Percentiles rank a stretch among this genome's conserved stretches.
These are phyloP conservation scores for Fistulina hepatica DNA, from an alignment of 1,284 basidiomycete species.

Conservation along the genomic window DNA sequence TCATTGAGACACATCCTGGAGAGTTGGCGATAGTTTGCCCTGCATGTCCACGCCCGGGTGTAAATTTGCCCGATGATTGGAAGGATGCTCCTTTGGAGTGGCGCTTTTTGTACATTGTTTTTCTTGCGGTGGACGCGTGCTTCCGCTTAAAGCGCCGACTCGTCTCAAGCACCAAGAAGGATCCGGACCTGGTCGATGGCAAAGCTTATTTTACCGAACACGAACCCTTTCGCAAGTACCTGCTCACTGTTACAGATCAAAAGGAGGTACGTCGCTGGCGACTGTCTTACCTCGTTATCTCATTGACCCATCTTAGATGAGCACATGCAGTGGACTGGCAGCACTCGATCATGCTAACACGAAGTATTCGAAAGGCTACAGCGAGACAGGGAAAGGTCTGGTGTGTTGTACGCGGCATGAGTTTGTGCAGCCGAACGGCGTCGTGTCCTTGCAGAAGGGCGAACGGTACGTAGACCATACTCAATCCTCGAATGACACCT, in stretches of 20 bases:
- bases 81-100: constrained; percentile 10
- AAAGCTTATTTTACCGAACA: constrained; percentile 10
- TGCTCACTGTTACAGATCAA: constrained; percentile 5
- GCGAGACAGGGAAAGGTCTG: constrained; percentile 11
- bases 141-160: constrained; percentile 14
- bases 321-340: constrained; percentile 11
- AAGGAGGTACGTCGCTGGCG: constrained; percentile 8
- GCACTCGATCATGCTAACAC: constrained; percentile 14
- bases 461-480: constrained; percentile 7
- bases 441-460: constrained; percentile 13
- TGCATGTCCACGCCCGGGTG: constrained; percentile 22
- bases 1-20: constrained; percentile 16
- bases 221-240: constrained; percentile 5
- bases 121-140: constrained; percentile 14
- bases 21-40: constrained; percentile 20
- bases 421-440: constrained; percentile 11
- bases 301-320: constrained; percentile 5
- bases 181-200: constrained; percentile 8
- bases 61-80: constrained; percentile 19
- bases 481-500: background rate
- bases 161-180: constrained; percentile 8
- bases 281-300: background rate
- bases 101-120: constrained; percentile 11
- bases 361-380: constrained; percentile 10
- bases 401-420: constrained; percentile 14